Conservation (phyloP, 176 grass and related monocot genomes). For the Cymbopogon citratus region DNA sequence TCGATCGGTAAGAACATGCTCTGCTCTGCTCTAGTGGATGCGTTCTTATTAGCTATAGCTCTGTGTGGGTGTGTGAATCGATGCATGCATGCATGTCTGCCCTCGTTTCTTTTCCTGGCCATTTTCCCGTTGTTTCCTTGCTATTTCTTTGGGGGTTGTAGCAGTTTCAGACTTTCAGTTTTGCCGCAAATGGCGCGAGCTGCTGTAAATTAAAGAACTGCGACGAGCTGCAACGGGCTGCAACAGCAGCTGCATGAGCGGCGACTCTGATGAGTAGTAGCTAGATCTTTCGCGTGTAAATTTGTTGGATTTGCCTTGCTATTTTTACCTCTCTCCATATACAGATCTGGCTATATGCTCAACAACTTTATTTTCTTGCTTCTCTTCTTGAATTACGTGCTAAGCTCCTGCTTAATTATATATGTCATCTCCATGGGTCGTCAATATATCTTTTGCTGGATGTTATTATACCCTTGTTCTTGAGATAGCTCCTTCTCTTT, state of each 20-base stretch:
- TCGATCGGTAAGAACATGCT: slow-evolving; percentile 26
- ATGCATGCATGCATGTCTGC: slow-evolving; percentile 15
- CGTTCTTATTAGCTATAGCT: not conserved
- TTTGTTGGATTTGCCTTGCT: slow-evolving; percentile 21
- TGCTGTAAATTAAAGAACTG: not conserved
- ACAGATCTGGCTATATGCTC: not conserved
- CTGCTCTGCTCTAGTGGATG: not conserved
- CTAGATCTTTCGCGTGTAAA: slow-evolving; percentile 4
- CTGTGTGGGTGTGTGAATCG: not conserved
- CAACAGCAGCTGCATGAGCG: not conserved
- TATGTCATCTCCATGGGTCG: no score
- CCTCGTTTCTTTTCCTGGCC: slow-evolving; percentile 5
- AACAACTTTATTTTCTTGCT: not conserved
- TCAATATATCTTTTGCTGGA: no score
- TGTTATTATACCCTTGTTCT: not conserved
- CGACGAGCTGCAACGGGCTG: not conserved
- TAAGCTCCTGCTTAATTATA: not conserved
- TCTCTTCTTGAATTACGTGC: not conserved
- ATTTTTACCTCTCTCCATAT: not conserved
- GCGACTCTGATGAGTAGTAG: not conserved
- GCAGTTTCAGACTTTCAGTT: not conserved
- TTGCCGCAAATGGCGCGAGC: slow-evolving; percentile 19
- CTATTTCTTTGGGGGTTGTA: not conserved
- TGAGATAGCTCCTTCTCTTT: not conserved
- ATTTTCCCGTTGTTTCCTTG: slow-evolving; percentile 1